Percentiles rank a stretch among this genome's conserved stretches.
These are phyloP conservation scores for Schoenoplectus tabernaemontani DNA, from an alignment of 202 grass and related monocot species.

Conservation along the genomic window DNA sequence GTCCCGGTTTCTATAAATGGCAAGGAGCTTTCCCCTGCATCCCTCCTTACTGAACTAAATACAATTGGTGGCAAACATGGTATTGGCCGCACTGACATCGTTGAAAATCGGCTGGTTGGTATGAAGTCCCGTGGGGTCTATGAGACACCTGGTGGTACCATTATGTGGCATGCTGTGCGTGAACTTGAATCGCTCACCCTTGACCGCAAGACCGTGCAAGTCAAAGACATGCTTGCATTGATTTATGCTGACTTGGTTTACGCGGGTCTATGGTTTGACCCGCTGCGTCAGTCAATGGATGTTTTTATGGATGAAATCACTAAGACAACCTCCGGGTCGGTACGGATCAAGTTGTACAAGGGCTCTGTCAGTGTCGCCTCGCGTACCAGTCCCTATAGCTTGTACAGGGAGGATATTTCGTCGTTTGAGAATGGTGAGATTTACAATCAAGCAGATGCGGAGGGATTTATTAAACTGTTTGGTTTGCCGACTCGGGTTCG, in stretches of 20 bases:
- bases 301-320: slow-evolving; percentile 65
- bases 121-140: slow-evolving; percentile 95
- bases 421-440: slow-evolving; percentile 79
- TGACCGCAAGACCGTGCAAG: slow-evolving; percentile 65
- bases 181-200: slow-evolving; percentile 69
- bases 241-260: slow-evolving; percentile 88
- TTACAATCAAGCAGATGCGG: slow-evolving; percentile 79
- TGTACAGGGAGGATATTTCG: slow-evolving; percentile 88
- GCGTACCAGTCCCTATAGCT: slow-evolving; percentile 59
- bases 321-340: slow-evolving; percentile 42
- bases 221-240: slow-evolving; percentile 63
- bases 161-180: slow-evolving; percentile 55
- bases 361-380: slow-evolving; percentile 44
- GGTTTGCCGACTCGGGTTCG: slow-evolving; percentile 71
- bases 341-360: slow-evolving; percentile 86
- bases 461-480: slow-evolving; percentile 81
- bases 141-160: slow-evolving; percentile 88
- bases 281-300: slow-evolving; percentile 53
- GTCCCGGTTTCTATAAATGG: slow-evolving; percentile 82
- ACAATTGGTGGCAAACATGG: slow-evolving; percentile 74
- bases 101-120: slow-evolving; percentile 81
- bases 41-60: slow-evolving; percentile 70
- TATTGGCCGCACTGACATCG: slow-evolving; percentile 74
- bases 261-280: slow-evolving; percentile 70
- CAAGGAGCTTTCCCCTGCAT: slow-evolving; percentile 53